Conservation (phyloP, 2,329 filamentous ascomycete genomes). For the Aspergillus candidus region DNA sequence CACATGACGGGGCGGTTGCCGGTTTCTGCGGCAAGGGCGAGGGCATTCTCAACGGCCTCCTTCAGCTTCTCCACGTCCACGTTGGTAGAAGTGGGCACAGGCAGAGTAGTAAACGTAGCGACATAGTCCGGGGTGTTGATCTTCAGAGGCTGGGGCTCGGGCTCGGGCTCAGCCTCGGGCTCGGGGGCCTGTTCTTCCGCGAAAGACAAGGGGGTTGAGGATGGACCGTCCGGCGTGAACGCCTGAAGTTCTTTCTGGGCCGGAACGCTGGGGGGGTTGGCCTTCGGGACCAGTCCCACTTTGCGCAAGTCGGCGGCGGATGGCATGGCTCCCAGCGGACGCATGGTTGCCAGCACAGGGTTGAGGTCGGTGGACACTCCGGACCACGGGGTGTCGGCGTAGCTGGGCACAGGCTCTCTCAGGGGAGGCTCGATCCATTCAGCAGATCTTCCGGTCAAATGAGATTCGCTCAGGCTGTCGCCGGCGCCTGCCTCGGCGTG, state of each 20-base stretch:
- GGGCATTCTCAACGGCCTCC: conserved; percentile 21
- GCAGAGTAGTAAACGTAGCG: conserved; percentile 15
- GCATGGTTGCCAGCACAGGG: conserved; percentile 79
- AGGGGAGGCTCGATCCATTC: conserved; percentile 54
- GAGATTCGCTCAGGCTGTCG: conserved; percentile 8
- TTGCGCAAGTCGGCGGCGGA: conserved; percentile 54
- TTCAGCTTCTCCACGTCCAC: conserved; percentile 25
- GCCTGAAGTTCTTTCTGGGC: conserved; percentile 36
- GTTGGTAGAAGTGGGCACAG: conserved; percentile 18
- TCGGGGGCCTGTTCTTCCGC: conserved; percentile 11
- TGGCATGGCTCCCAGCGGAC: conserved; percentile 68
- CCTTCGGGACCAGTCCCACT: conserved; percentile 41
- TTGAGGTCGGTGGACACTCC: conserved; percentile 58
- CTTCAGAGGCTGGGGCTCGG: conserved; percentile 4
- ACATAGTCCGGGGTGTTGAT: conserved; percentile 11
- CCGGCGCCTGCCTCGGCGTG: conserved; percentile 5
- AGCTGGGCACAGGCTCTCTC: conserved; percentile 57
- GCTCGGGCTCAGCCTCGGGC: too few species aligned
- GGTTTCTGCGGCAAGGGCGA: conserved; percentile 23
- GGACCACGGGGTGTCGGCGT: conserved; percentile 59
- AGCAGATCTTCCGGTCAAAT: conserved; percentile 3
- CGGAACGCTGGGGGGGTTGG: conserved; percentile 36
- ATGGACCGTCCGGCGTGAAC: conserved; percentile 13
- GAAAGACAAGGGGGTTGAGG: conserved; percentile 12
- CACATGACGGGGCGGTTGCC: conserved; percentile 24